A percentile compares a stretch with the other conserved stretches of the same genome.
Evolutionary conservation across 2,329 filamentous ascomycete genomes (phyloP).

Genomic region (Trichocomaceae sp.): DNA sequence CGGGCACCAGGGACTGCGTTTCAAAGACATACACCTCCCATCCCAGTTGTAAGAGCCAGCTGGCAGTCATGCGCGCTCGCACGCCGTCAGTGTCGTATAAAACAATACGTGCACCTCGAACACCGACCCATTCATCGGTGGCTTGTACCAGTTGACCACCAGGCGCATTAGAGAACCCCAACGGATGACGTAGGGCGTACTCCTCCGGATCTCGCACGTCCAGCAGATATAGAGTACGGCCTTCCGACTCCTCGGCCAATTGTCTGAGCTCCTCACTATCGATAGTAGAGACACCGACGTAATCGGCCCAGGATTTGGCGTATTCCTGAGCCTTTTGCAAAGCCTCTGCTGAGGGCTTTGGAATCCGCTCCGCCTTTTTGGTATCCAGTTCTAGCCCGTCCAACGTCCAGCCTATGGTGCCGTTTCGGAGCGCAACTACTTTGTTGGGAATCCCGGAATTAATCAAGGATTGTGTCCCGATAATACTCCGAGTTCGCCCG

Average conservation of each 20-base stretch:
- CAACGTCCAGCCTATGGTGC: slow-evolving; percentile 28
- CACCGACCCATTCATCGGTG: slow-evolving; percentile 28
- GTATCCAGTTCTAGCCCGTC: slow-evolving; percentile 23
- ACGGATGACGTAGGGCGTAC: slow-evolving; percentile 20
- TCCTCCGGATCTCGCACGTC: slow-evolving; percentile 27
- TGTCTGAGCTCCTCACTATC: slow-evolving; percentile 2
- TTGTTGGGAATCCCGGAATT: slow-evolving; percentile 23
- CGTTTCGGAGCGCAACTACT: slow-evolving; percentile 25
- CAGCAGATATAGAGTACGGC: slow-evolving; percentile 22
- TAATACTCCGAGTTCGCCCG: slow-evolving; percentile 27
- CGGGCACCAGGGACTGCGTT: slow-evolving; percentile 13
- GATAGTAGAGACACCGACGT: slow-evolving; percentile 1
- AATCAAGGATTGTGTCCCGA: slow-evolving; percentile 26
- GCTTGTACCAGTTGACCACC: slow-evolving; percentile 29
- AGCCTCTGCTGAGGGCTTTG: slow-evolving; percentile 13
- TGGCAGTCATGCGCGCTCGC: slow-evolving; percentile 25
- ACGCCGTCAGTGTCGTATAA: slow-evolving; percentile 26
- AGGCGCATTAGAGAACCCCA: slow-evolving; percentile 24
- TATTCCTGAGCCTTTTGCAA: slow-evolving; percentile 5
- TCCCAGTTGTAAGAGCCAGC: slow-evolving; percentile 27
- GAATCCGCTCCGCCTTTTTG: slow-evolving; percentile 16
- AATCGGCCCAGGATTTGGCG: slow-evolving; percentile 4
- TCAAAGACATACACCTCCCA: slow-evolving; percentile 26
- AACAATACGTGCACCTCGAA: slow-evolving; percentile 25
- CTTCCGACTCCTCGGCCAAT: slow-evolving; percentile 14